These are phyloP conservation scores for Rhizopogon roseolus DNA, from an alignment of 768 basidiomycete genomes.

Conservation along the genomic window DNA sequence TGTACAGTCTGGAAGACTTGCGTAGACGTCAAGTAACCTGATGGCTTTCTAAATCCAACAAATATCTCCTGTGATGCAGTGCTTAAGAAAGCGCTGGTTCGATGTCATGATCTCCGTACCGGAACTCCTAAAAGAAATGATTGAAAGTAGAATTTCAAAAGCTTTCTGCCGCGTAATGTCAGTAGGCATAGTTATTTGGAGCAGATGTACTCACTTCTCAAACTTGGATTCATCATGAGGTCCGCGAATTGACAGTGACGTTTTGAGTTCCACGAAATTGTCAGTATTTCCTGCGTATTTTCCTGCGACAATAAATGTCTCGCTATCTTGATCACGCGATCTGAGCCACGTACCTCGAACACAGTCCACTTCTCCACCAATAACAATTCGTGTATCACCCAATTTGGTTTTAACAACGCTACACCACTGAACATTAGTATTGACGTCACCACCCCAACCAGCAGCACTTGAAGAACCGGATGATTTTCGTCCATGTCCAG, in stretches of 20 bases:
- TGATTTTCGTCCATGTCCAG: conserved; percentile 12
- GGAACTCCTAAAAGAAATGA: conserved; percentile 92
- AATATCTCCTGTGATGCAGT: conserved; percentile 58
- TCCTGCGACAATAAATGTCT: conserved; percentile 32
- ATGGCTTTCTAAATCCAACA: conserved; percentile 81
- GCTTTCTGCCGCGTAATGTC: conserved; percentile 49
- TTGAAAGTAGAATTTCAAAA: conserved; percentile 91
- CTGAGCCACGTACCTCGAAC: conserved; percentile 52
- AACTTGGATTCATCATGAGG: conserved; percentile 65
- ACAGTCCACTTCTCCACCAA: conserved; percentile 92
- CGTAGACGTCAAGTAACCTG: conserved; percentile 60
- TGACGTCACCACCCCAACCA: conserved; percentile 77
- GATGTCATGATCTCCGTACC: conserved; percentile 33
- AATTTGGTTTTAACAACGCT: conserved; percentile 84
- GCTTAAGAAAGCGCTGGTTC: background rate
- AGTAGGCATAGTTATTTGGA: background rate
- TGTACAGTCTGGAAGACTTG: conserved; percentile 77
- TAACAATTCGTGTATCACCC: conserved; percentile 62
- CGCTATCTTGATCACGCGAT: background rate
- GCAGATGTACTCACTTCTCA: conserved; percentile 54
- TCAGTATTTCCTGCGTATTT: conserved; percentile 57
- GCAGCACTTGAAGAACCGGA: conserved; percentile 22
- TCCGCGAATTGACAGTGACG: conserved; percentile 67
- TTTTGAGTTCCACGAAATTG: conserved; percentile 83
- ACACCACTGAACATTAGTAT: conserved; percentile 91